phyloP scores from a whole-genome alignment of 2,329 filamentous ascomycete species.

The Penicillium decumbens region DNA sequence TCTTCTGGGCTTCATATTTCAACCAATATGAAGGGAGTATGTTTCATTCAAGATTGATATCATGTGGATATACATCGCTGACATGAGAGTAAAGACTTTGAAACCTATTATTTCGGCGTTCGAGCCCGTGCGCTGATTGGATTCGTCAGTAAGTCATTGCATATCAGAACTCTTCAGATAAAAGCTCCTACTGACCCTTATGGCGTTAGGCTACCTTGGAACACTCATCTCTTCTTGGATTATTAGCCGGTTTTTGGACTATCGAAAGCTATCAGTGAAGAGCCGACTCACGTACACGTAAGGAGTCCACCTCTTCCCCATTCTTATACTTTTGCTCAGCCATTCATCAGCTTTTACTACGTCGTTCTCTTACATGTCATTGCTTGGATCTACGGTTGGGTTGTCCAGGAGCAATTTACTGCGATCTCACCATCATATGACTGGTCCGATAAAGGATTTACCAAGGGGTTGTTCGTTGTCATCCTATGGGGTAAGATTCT shows the following conservation, averaged over 20 bases:
- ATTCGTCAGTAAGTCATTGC: conserved; percentile 34
- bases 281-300: conserved; percentile 40
- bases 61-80: not conserved
- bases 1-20: conserved; percentile 46
- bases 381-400: conserved; percentile 52
- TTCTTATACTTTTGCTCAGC: not conserved
- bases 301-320: not conserved
- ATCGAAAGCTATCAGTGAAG: conserved; percentile 37
- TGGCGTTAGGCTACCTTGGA: conserved; percentile 32
- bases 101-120: conserved; percentile 48
- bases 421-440: conserved; percentile 39
- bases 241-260: conserved; percentile 46
- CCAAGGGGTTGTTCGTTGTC: conserved; percentile 48
- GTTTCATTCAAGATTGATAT: not conserved
- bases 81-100: conserved; percentile 39
- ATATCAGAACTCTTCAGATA: not conserved
- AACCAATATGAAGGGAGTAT: conserved; percentile 42
- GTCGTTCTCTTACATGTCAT: conserved; percentile 45
- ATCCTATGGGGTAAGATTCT: conserved; percentile 42
- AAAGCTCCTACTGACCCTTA: not conserved
- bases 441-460: conserved; percentile 44
- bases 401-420: conserved; percentile 51
- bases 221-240: conserved; percentile 44
- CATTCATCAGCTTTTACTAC: conserved; percentile 41
- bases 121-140: conserved; percentile 47